Base-by-base conservation (phyloP, 2,329 filamentous ascomycete genomes). In the Ceratocystis smalleyi region DNA sequence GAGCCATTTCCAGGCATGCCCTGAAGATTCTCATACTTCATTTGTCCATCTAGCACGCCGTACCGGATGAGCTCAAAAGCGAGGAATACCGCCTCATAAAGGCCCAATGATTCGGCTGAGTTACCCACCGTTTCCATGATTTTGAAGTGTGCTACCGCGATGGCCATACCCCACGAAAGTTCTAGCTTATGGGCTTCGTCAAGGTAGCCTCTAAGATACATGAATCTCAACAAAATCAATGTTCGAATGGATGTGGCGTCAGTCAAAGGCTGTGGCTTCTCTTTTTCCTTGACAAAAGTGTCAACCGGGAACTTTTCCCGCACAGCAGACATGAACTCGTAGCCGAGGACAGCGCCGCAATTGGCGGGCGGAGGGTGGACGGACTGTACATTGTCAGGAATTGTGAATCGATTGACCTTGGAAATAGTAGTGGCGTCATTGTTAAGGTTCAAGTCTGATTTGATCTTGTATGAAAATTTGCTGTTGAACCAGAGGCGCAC, bases 121-220 rank as follows among this genome's bases (percentile, higher is more conserved):
- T 76, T 75, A 66, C 77, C 75, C 55, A 77, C 75, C 12, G 78
- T 78, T 55, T 82, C 80, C 68, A 83, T 76, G 24, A 91, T 75
- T 7, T 80, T 76, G 65, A 84, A 77, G 30, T 95, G 76, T 2
- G 88, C 85, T 35, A 83, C 82, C 35, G 85, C 84, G 47, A 97
- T 78, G 22, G 89, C 89, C 69, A 85, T 84, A 17, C 92, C 94
- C 90, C 91, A 96, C 7, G 78, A 75, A 7, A 91, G 96, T 67
- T 96, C 79, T 4, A 65, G 49, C 66, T 85, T 83, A 74, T 97
- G 92, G 59, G 82, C 78, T 61, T 85, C 80, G 69, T 94, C 83
- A 59, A 95, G 80, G 70, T 96, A 99, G 27, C 87, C 91, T 66
- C 91, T 84, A 60, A 97, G 79, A 71, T 96, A 89, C 24, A 99